These are phyloP conservation scores for Eucalyptus shirleyi DNA, from an alignment of 345 rosid genomes.

Conservation along the genomic window DNA sequence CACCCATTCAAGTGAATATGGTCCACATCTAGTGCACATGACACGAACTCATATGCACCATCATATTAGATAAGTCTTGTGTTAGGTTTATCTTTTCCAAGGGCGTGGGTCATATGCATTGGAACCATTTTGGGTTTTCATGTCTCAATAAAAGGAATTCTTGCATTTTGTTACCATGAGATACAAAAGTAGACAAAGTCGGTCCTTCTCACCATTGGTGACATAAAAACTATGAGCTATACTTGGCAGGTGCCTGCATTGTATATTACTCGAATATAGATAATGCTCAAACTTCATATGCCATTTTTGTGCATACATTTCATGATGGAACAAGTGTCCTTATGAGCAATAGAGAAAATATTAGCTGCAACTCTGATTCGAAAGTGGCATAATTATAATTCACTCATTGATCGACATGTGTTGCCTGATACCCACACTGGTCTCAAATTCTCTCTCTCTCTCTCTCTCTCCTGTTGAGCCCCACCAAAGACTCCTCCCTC, in stretches of 20 bases:
- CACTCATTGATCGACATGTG: fast-evolving
- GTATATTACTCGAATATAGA: not conserved
- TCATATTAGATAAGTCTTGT: not conserved
- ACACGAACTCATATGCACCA: not conserved
- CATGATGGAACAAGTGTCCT: not conserved
- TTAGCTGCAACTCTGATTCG: fast-evolving
- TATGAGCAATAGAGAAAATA: not conserved
- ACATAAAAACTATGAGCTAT: not conserved
- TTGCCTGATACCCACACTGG: fast-evolving
- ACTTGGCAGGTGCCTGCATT: not conserved
- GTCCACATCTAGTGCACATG: not conserved
- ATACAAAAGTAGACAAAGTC: not conserved
- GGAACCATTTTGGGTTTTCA: not conserved
- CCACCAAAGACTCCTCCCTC: too few species aligned
- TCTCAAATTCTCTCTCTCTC: too few species aligned
- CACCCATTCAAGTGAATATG: not conserved
- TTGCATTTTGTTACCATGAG: not conserved
- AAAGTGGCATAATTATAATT: too few species aligned
- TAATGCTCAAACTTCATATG: not conserved
- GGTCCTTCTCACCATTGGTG: not conserved
- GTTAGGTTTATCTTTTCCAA: not conserved
- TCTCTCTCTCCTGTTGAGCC: fast-evolving
- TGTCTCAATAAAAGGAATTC: not conserved
- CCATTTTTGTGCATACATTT: not conserved
- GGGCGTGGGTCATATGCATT: not conserved